These are phyloP conservation scores for Biscutella laevigata DNA, from an alignment of 441 rosid genomes.

Conservation along the genomic window DNA sequence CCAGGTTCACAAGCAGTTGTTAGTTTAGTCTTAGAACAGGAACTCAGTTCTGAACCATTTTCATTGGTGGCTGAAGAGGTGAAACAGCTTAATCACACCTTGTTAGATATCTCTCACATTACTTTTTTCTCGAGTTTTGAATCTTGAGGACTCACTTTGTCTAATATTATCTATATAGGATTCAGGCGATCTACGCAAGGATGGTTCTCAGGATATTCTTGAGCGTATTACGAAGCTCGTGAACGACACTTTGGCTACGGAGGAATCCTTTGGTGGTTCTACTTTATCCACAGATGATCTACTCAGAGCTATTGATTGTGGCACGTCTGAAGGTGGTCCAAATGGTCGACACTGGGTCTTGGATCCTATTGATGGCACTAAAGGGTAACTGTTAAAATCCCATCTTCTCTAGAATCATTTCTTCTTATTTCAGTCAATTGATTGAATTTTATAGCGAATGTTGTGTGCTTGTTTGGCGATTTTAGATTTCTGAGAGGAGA, in stretches of 20 bases:
- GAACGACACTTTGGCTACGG: conserved; percentile 58
- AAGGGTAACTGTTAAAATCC: conserved; percentile 54
- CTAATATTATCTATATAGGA: conserved; percentile 38
- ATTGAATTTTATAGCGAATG: background rate
- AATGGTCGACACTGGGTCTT: conserved; percentile 90
- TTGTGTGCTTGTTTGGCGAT: background rate
- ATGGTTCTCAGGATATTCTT: conserved; percentile 48
- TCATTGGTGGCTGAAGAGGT: conserved; percentile 97
- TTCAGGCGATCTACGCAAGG: conserved; percentile 64
- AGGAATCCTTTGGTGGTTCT: conserved; percentile 40
- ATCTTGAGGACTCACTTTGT: conserved; percentile 14
- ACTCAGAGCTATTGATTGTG: conserved; percentile 62
- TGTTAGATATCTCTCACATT: background rate
- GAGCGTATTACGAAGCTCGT: conserved; percentile 75
- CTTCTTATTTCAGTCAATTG: background rate
- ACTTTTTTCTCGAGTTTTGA: background rate
- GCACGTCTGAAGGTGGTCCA: conserved; percentile 86
- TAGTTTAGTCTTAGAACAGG: conserved; percentile 63
- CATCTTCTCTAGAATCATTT: background rate
- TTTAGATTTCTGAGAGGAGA: conserved; percentile 79
- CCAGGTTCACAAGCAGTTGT: conserved; percentile 88
- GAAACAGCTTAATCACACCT: conserved; percentile 1
- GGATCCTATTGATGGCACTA: conserved; percentile 97
- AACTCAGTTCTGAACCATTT: conserved; percentile 61
- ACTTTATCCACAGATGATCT: conserved; percentile 60